These are phyloP conservation scores for Cytospora piceae DNA, from an alignment of 2,329 filamentous ascomycete species.

Conservation along the genomic window DNA sequence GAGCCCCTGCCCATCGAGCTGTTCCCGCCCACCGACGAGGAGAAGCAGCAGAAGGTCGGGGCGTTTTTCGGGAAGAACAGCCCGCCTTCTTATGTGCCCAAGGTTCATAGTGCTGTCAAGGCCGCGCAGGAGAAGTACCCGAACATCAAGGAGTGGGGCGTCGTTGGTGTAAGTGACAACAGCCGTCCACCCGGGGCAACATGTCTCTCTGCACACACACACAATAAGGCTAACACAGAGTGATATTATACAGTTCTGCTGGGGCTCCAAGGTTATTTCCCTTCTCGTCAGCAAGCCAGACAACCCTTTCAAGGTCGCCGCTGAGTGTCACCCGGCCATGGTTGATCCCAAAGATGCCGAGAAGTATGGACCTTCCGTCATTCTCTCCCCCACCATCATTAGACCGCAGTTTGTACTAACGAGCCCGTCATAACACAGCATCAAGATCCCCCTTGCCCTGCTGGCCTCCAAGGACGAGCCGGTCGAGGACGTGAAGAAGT, in stretches of 20 bases:
- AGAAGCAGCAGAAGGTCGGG: conserved; percentile 63
- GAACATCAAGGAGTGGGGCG: conserved; percentile 61
- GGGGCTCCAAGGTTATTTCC: conserved; percentile 70
- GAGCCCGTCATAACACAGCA: conserved; percentile 32
- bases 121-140: conserved; percentile 57
- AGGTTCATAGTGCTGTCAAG: conserved; percentile 59
- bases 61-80: conserved; percentile 60
- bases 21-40: conserved; percentile 66
- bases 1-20: conserved; percentile 61
- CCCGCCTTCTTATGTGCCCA: conserved; percentile 50
- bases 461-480: conserved; percentile 70
- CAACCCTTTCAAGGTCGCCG: conserved; percentile 60
- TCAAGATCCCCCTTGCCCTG: conserved; percentile 64
- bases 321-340: conserved; percentile 64
- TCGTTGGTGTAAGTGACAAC: conserved; percentile 57
- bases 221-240: neutral
- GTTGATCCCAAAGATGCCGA: conserved; percentile 65
- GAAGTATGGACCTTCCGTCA: conserved; percentile 30
- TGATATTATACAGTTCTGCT: conserved; percentile 57
- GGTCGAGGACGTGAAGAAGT: conserved; percentile 58
- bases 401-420: neutral
- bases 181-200: neutral
- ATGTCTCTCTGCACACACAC: neutral
- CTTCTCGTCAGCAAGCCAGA: conserved; percentile 52
- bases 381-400: neutral